Conservation (phyloP, 2,329 filamentous ascomycete genomes). For the Botryotinia narcissicola region DNA sequence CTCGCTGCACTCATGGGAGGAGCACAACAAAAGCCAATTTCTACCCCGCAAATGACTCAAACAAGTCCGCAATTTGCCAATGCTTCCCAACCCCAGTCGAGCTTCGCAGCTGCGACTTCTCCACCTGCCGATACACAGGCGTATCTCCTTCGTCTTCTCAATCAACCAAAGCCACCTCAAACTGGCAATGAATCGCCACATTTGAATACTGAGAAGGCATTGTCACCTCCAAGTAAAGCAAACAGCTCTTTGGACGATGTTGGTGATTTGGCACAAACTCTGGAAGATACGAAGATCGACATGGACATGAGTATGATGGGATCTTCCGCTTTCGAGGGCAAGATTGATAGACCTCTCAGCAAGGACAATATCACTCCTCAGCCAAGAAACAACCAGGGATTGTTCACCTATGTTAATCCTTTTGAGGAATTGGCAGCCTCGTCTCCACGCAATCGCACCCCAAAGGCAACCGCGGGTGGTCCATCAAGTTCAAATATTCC, state of each 20-base stretch:
- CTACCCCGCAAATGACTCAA: constrained; percentile 25
- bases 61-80: constrained; percentile 30
- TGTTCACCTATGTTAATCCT: constrained; percentile 71
- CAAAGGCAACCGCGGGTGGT: constrained; percentile 43
- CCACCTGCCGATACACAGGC: constrained; percentile 73
- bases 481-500: constrained; percentile 39
- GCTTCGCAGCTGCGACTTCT: constrained; percentile 46
- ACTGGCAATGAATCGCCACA: constrained; percentile 42
- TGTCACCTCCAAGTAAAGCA: constrained; percentile 43
- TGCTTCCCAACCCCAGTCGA: constrained; percentile 29
- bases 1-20: constrained; percentile 37
- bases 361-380: constrained; percentile 29
- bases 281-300: constrained; percentile 43
- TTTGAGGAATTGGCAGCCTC: constrained; percentile 68
- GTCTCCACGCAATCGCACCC: constrained; percentile 58
- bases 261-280: constrained; percentile 43
- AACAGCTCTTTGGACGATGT: constrained; percentile 36
- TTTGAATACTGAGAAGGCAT: constrained; percentile 32
- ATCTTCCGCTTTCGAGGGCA: constrained; percentile 26
- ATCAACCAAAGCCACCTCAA: constrained; percentile 69
- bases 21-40: constrained; percentile 29
- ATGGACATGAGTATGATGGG: constrained; percentile 41
- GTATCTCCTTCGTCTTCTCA: constrained; percentile 81
- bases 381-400: constrained; percentile 30
- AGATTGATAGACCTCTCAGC: constrained; percentile 22